Base-by-base conservation (phyloP, 2,329 filamentous ascomycete species). In the Seiridium cupressi region DNA sequence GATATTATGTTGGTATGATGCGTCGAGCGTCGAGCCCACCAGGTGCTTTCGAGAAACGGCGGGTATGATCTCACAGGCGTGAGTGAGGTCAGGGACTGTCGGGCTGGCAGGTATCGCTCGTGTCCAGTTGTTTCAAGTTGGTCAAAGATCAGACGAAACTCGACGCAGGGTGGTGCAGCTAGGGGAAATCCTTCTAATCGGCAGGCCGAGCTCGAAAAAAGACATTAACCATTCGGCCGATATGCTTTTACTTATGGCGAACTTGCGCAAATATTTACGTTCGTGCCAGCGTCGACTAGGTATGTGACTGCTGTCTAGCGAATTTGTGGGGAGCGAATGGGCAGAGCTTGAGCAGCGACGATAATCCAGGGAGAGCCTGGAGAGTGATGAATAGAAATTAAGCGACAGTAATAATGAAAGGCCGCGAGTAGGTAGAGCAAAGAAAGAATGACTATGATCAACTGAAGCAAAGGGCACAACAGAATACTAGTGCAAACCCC, bases 61-160 rank as follows among this genome's bases (percentile, higher is more conserved):
- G 42, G 38, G 18, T 55, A 55, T 55, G 38, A 35, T 55, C 35
- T 26, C 36, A 55, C 31, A 44, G 38, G 38, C 13, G 38, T 42
- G 13, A 44, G 44, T 42, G 36, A 31, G 51, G 40, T 44, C 36
- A 44, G 34, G n/a, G 49, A 18, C 51, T 38, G n/a, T 44, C 34
- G 40, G n/a, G 51, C 8, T 44, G 51, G 36, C 38, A 26, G n/a
- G 36, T 31, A 42, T 38, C 9, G 51, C 13, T 55, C 51, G 38
- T 55, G 51, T 11, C 36, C 51, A 38, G 36, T 6, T 38, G 51
- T 55, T 55, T 55, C 51, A 55, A 55, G 38, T 18, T 26, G n/a
- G 51, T 26, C 51, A 55, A 55, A 55, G 26, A 55, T 55, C 51
- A 55, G 51, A 55, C 51, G 51, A 32, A 55, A 38, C 35, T 55